phyloP scores from a whole-genome alignment of 305 asterid species.

The Solanum hybrid region DNA sequence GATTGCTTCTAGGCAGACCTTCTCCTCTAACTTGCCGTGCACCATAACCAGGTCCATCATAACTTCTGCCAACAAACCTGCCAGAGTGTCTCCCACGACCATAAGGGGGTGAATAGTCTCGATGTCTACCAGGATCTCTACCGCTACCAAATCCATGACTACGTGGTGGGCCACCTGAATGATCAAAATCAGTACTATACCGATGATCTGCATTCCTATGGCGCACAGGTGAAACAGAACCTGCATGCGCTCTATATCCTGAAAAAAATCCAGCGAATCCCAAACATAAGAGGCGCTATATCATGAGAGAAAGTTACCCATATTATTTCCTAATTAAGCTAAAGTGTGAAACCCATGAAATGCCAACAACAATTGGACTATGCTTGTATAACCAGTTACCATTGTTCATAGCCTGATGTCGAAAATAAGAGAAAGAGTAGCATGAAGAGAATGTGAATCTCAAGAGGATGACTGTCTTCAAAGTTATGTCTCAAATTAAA shows the following conservation, averaged over 20 bases:
- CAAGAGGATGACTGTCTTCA: constrained; percentile 20
- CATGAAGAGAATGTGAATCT: constrained; percentile 13
- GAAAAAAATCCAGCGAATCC: constrained; percentile 75
- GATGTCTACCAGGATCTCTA: constrained; percentile 55
- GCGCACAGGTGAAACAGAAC: constrained; percentile 76
- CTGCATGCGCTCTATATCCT: constrained; percentile 84
- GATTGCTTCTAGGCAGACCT: constrained; percentile 58
- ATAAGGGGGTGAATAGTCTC: constrained; percentile 61
- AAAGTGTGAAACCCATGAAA: constrained; percentile 36
- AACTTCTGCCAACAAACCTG: constrained; percentile 58
- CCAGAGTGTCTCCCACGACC: constrained; percentile 49
- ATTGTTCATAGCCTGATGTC: constrained; percentile 34
- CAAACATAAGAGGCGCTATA: constrained; percentile 43
- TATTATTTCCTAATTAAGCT: constrained; percentile 42
- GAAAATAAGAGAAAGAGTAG: constrained; percentile 23
- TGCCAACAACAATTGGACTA: constrained; percentile 35
- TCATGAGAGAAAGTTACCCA: constrained; percentile 37
- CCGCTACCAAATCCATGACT: constrained; percentile 55
- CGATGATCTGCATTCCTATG: constrained; percentile 56
- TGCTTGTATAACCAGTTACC: constrained; percentile 31
- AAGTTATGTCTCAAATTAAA: constrained; percentile 20
- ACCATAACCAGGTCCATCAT: constrained; percentile 48
- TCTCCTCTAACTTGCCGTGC: constrained; percentile 50
- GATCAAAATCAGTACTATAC: constrained; percentile 63
- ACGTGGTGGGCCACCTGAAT: constrained; percentile 43